Percentiles rank a stretch among this genome's conserved stretches.
These are phyloP conservation scores for Colletotrichum karsti DNA, from an alignment of 2,329 filamentous ascomycete species.

Conservation along the genomic window DNA sequence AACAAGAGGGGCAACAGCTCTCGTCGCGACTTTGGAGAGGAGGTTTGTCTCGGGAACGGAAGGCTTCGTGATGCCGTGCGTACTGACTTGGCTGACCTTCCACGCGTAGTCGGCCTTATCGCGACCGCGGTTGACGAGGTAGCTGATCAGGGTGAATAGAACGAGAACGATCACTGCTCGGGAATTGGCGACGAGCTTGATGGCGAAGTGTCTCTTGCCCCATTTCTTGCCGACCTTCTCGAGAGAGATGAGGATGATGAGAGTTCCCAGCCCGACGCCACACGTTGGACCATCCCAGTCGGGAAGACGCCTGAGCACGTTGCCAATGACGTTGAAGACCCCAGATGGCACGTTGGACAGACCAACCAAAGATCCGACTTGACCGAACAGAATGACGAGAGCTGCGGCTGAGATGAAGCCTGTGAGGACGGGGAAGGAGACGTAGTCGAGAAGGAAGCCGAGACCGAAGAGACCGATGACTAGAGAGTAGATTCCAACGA, in stretches of 20 bases:
- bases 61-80: slow-evolving; percentile 58
- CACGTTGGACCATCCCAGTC: slow-evolving; percentile 66
- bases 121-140: slow-evolving; percentile 65
- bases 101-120: slow-evolving; percentile 60
- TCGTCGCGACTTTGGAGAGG: slow-evolving; percentile 49
- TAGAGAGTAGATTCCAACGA: slow-evolving; percentile 69
- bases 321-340: slow-evolving; percentile 21
- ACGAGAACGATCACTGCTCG: slow-evolving; percentile 68
- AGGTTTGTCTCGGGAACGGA: slow-evolving; percentile 54
- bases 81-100: slow-evolving; percentile 64
- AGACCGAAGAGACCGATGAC: slow-evolving; percentile 68
- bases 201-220: slow-evolving; percentile 64
- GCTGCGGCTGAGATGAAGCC: slow-evolving; percentile 75
- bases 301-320: slow-evolving; percentile 37
- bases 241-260: slow-evolving; percentile 64
- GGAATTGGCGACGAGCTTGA: slow-evolving; percentile 68
- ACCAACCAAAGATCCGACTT: slow-evolving; percentile 69
- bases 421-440: slow-evolving; percentile 70
- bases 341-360: slow-evolving; percentile 39
- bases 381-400: slow-evolving; percentile 71
- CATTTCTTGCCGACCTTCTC: slow-evolving; percentile 68
- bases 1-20: slow-evolving; percentile 68
- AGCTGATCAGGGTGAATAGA: slow-evolving; percentile 71
- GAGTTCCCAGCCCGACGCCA: slow-evolving; percentile 69
- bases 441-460: slow-evolving; percentile 73